Conservation (phyloP, 2,329 filamentous ascomycete species). For the Berkeleyomyces basicola region DNA sequence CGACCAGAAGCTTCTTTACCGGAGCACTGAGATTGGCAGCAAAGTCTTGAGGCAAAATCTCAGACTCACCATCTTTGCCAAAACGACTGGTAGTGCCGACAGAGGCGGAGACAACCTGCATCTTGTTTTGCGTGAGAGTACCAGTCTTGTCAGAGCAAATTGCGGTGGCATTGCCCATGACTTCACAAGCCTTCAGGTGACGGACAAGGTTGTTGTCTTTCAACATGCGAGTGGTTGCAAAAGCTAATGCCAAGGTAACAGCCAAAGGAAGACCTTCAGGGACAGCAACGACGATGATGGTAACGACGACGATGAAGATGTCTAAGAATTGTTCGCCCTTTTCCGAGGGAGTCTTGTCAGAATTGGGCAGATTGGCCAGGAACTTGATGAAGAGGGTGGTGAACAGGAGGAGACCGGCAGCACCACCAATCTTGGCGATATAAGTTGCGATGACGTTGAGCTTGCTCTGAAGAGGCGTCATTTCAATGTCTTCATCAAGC, state of each 20-base stretch:
- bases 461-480: conserved; percentile 62
- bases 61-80: conserved; percentile 24
- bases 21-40: conserved; percentile 28
- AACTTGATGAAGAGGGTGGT: conserved; percentile 77
- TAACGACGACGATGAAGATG: conserved; percentile 64
- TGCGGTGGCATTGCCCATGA: conserved; percentile 63
- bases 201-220: conserved; percentile 64
- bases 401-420: conserved; percentile 64
- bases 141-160: conserved; percentile 55
- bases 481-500: conserved; percentile 55
- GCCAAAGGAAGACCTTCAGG: conserved; percentile 63
- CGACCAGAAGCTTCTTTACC: conserved; percentile 36
- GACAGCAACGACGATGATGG: conserved; percentile 65
- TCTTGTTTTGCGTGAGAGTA: conserved; percentile 51
- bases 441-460: conserved; percentile 59
- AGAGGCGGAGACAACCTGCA: conserved; percentile 47
- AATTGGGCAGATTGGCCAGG: conserved; percentile 45
- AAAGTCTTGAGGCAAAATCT: conserved; percentile 31
- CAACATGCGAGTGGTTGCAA: conserved; percentile 61
- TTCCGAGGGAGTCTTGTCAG: conserved; percentile 39
- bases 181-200: conserved; percentile 61
- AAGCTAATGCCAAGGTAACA: conserved; percentile 61
- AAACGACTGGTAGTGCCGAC: conserved; percentile 40
- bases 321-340: conserved; percentile 67
- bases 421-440: conserved; percentile 62